Evolutionary conservation across 1,284 basidiomycete genomes (phyloP), one percentile per base, ranked within the genome.

Genomic region (Pulveroboletus sp.): DNA sequence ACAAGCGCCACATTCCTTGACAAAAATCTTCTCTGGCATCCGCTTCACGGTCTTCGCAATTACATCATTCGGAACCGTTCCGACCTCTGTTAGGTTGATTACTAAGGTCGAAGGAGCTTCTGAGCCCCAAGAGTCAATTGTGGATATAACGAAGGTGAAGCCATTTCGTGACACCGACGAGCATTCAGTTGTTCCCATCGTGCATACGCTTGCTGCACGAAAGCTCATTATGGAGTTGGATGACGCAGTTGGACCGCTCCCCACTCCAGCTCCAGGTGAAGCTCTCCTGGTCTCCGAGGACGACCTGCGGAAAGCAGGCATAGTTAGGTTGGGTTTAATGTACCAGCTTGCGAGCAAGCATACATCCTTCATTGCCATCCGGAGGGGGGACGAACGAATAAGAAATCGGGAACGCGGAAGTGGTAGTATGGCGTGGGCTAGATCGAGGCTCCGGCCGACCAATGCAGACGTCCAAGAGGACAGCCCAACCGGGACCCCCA

Each of bases 291-390:
- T 62, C 36, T 60, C 72, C 2, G 63, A 69, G 0, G 72, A 73
- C 0, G 74, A 77, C 24, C 65, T 76, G 26, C 71, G 71, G 20
- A 81, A 72, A 63, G 77, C 78, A 6, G 73, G 74, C 1, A 78
- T 84, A 40, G 61, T 83, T 25, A 69, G 74, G 17, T 71, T 86
- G 5, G 84, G 82, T 3, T 70, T 76, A 55, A 69, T 66, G 22
- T 85, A 85, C 62, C 78, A 81, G 57, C 73, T 87, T 31, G 77
- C 73, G 0, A 85, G 78, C 66, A 65, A 67, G 48, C 70, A 80
- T 58, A 85, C 83, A 0, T 83, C 82, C 1, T 86, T 87, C 57
- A 71, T 87, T 28, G 85, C 82, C 4, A 72, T 82, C 4, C 78
- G 81, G 35, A 36, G 33, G 20, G 67, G 65, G 20, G 47, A 52